Evolutionary conservation across 257 asterid genomes (phyloP), one percentile per base, ranked within the genome.

Genomic region (Craterostigma plantagineum): DNA sequence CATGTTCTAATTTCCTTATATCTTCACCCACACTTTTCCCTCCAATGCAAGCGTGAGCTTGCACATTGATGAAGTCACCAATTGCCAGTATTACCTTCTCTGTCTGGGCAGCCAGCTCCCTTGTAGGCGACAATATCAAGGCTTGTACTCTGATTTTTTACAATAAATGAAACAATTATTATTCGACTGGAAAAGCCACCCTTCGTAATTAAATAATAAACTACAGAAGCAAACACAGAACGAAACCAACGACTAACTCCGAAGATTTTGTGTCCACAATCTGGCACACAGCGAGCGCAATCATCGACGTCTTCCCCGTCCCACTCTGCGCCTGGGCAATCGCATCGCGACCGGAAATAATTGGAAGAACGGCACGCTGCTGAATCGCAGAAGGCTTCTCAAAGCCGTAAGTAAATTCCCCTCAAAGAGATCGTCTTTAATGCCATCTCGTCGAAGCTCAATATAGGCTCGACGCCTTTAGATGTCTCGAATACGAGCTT

Each of bases 1-100:
- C 98, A 49, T 90, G 92, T 61, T 83, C 98, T 14, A 90, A 68
- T 61, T 79, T 90, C 45, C 95, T 68, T 36, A 83, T 83, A 66
- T 90, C 95, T 47, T 90, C 98, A 0, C 94, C 98, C 45, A 90
- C 90, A 37, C 93, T 83, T 72, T 90, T 90, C 54, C 98, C 98
- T 46, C 98, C 98, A 54, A 90, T 53, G 51, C 98, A 90, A 49
- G 95, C 91, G 62, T 87, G 98, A 53, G 90, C 98, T 53, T 83
- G 95, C 1, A 90, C 55, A 53, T 75, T 90, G 43, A 83, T 79
- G 49, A 60, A 75, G 62, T 77, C 91, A 40, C 98, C 95, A 63
- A 90, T 77, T 0, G 98, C 93, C 72, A 72, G 58, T 52, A 83
- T 90, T 17, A 77, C 93, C 62, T 75, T 75, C 66, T 82, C 95